phyloP scores from a whole-genome alignment of 2,329 filamentous ascomycete species.

The Ophiocordyceps sinensis region DNA sequence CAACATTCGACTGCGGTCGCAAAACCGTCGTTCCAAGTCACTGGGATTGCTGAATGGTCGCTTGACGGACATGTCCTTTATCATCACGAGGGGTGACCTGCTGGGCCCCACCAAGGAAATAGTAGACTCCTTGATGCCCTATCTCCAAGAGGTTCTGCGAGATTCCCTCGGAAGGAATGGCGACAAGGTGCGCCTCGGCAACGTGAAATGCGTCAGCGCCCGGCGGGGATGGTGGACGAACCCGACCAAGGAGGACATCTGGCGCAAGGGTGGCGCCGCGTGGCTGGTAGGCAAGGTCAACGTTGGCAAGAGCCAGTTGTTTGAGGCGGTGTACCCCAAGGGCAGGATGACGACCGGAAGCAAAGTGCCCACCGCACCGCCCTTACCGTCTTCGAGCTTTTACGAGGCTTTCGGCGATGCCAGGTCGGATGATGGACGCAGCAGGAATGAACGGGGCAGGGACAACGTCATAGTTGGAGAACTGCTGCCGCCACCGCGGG shows the following conservation, averaged over 20 bases:
- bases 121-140: conserved; percentile 77
- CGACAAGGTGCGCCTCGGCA: conserved; percentile 66
- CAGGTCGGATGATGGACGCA: conserved; percentile 1
- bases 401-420: conserved; percentile 12
- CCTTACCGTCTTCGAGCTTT: conserved; percentile 6
- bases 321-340: conserved; percentile 77
- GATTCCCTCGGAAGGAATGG: conserved; percentile 57
- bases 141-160: conserved; percentile 62
- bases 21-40: conserved; percentile 62
- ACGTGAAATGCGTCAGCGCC: conserved; percentile 74
- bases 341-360: conserved; percentile 35
- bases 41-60: conserved; percentile 52
- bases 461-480: conserved; percentile 25
- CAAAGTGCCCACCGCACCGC: conserved; percentile 4
- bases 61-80: conserved; percentile 70
- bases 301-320: conserved; percentile 88
- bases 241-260: conserved; percentile 74
- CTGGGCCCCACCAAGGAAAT: conserved; percentile 72
- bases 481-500: conserved; percentile 63
- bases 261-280: conserved; percentile 65
- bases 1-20: conserved; percentile 59
- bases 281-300: conserved; percentile 99
- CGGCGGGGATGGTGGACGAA: conserved; percentile 85
- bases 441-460: conserved; percentile 1
- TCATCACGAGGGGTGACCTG: conserved; percentile 80